Conservation (phyloP, 176 grass and related monocot species). For the Oryza australiensis region DNA sequence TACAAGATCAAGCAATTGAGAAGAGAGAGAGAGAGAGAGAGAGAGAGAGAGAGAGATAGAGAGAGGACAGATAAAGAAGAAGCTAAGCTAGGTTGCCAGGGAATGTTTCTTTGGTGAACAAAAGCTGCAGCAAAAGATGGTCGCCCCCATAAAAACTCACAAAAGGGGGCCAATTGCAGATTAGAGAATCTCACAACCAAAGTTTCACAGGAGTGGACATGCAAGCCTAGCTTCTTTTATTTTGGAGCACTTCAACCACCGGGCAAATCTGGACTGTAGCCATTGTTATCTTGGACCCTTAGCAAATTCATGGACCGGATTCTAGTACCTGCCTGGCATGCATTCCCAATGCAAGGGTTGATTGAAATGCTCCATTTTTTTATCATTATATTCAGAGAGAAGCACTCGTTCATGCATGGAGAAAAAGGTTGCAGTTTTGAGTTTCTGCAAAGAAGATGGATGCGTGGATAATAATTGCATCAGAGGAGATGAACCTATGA, state of each 20-base stretch:
- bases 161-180: neutral
- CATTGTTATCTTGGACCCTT: neutral
- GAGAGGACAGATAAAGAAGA: neutral
- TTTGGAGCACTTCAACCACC: slow-evolving; percentile 43
- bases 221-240: slow-evolving; percentile 29
- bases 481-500: neutral
- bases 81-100: neutral
- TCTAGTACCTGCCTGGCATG: neutral
- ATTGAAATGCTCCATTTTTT: neutral
- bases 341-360: neutral
- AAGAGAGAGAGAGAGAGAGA: neutral
- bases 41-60: neutral
- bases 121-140: slow-evolving; percentile 34
- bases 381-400: neutral
- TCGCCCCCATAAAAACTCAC: slow-evolving; percentile 6
- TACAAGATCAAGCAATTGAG: neutral
- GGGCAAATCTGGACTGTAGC: neutral
- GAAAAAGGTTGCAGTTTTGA: neutral
- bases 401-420: neutral
- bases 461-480: neutral
- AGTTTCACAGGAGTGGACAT: slow-evolving; percentile 18
- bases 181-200: slow-evolving; percentile 29
- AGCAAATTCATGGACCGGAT: neutral
- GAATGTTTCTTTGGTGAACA: slow-evolving; percentile 41
- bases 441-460: slow-evolving; percentile 1